Base-by-base conservation (phyloP, 768 basidiomycete species). In the Ramaria rubella region DNA sequence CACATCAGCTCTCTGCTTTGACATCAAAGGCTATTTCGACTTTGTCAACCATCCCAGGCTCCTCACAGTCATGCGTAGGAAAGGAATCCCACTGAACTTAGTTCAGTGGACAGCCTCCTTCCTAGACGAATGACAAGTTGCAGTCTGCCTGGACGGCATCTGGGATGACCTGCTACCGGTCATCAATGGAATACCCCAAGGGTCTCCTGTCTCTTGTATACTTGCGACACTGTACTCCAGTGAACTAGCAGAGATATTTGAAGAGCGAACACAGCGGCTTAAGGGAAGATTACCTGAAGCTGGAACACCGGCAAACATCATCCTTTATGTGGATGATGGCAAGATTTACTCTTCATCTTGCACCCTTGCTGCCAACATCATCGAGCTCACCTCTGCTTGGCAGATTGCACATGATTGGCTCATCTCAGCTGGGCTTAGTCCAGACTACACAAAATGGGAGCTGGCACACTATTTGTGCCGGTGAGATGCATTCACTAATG, bases 1-100 rank as follows among this genome's bases (percentile, higher is more conserved):
- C n/a, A n/a, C n/a, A n/a, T n/a, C n/a, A n/a, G n/a, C n/a, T n/a
- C n/a, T n/a, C n/a, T n/a, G n/a, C n/a, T n/a, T n/a, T n/a, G n/a
- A n/a, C n/a, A n/a, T n/a, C n/a, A n/a, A n/a, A n/a, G n/a, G n/a
- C n/a, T n/a, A n/a, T n/a, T n/a, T n/a, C n/a, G n/a, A n/a, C 67
- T 52, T 42, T 40, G 61, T 65, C 50, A 63, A 63, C 49, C 64
- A 64, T 31, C 46, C 27, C 17, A 15, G 55, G 4, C 59, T 64
- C 23, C 52, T 42, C 3, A n/a, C n/a, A n/a, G n/a, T 38, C 42
- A 49, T 59, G 15, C 55, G 55, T 12, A n/a, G 23, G 50, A 59
- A 52, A 33, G 6, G 43, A 5, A 9, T 61, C 21, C 60, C 60
- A 4, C 50, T 61, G 14, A 36, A 19, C 23, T 4, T 59, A 14